These are phyloP conservation scores for Coniochaeta prunicola DNA, from an alignment of 2,329 filamentous ascomycete genomes.

Conservation along the genomic window DNA sequence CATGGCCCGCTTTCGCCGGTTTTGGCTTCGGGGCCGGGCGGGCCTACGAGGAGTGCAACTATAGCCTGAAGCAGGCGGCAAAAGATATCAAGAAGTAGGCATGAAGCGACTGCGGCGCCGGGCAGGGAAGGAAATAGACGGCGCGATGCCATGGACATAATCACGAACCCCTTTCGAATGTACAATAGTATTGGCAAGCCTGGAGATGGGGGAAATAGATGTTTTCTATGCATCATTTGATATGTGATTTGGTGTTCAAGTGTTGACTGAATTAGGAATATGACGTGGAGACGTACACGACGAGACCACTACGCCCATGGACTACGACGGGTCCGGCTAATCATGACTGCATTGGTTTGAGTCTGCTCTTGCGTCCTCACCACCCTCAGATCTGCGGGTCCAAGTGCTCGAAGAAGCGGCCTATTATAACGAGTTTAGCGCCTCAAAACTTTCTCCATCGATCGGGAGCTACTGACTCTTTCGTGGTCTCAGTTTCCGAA, in stretches of 20 bases:
- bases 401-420: background rate
- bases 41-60: slow-evolving; percentile 98
- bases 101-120: slow-evolving; percentile 17
- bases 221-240: background rate
- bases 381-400: background rate
- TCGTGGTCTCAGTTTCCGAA: background rate
- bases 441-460: background rate
- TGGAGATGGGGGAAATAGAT: background rate
- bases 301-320: too few species aligned
- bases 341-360: background rate
- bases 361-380: background rate
- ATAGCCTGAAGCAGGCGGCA: slow-evolving; percentile 57
- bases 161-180: background rate
- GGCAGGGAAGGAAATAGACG: slow-evolving; percentile 8
- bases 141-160: slow-evolving; percentile 2
- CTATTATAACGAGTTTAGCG: background rate
- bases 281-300: too few species aligned
- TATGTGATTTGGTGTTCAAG: background rate
- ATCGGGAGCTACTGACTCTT: background rate
- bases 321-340: background rate
- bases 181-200: background rate
- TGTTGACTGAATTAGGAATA: background rate
- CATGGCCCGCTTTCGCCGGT: slow-evolving; percentile 94
- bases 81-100: slow-evolving; percentile 49
- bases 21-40: slow-evolving; percentile 92